A percentile compares a stretch with the other conserved stretches of the same genome.
These are phyloP conservation scores for Parathielavia hyrcaniae DNA, from an alignment of 495 filamentous ascomycete species.

Conservation along the genomic window DNA sequence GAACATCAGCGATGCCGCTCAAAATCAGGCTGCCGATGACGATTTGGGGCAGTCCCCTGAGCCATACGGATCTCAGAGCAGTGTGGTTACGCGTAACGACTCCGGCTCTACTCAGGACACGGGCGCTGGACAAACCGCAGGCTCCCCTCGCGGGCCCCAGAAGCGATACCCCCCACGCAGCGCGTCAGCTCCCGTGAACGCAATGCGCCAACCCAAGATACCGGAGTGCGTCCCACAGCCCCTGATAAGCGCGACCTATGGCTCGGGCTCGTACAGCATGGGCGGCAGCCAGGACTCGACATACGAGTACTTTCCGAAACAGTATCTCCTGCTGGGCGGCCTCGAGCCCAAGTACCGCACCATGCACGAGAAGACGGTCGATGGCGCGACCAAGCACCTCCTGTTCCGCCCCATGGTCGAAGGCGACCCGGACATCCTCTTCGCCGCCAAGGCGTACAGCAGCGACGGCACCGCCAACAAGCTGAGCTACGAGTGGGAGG, in stretches of 20 bases:
- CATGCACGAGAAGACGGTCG: constrained; percentile 70
- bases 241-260: constrained; percentile 37
- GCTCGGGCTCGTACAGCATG: constrained; percentile 46
- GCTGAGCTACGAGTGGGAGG: constrained; percentile 50
- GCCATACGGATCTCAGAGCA: neutral
- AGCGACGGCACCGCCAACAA: constrained; percentile 35
- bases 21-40: constrained; percentile 20
- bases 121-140: constrained; percentile 1
- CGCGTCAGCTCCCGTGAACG: constrained; percentile 3
- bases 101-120: neutral
- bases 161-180: neutral
- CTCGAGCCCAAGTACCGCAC: constrained; percentile 68
- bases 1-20: constrained; percentile 16
- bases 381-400: constrained; percentile 66
- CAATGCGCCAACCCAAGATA: constrained; percentile 25
- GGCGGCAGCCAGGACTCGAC: constrained; percentile 84
- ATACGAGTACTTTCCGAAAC: constrained; percentile 93
- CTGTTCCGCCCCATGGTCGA: constrained; percentile 81
- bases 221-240: constrained; percentile 52
- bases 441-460: constrained; percentile 51
- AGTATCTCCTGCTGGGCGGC: constrained; percentile 74
- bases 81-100: too few relatives aligned
- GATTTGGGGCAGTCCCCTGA: neutral
- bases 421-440: constrained; percentile 67
- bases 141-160: neutral